Evolutionary conservation across 805 yeast species (phyloP).

Genomic region (Kodamaea sagamina): DNA sequence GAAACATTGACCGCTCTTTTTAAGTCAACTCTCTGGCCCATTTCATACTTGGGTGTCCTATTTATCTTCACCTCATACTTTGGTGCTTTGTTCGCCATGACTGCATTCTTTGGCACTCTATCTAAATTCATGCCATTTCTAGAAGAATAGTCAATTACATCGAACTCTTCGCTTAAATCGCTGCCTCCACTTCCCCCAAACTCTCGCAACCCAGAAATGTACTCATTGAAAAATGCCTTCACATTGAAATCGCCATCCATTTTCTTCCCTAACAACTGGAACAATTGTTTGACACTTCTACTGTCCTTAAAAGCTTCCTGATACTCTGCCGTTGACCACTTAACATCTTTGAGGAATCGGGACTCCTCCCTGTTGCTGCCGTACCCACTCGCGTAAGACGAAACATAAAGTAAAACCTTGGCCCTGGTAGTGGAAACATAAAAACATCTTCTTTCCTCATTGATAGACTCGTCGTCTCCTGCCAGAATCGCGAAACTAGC

Average conservation of each 20-base stretch:
- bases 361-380: slow-evolving; percentile 28
- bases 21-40: too few species aligned
- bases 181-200: slow-evolving; percentile 15
- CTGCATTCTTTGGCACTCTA: slow-evolving; percentile 10
- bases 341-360: slow-evolving; percentile 26
- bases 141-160: too few species aligned
- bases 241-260: slow-evolving; percentile 14
- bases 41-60: background rate
- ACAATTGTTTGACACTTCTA: slow-evolving; percentile 21
- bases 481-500: slow-evolving; percentile 46
- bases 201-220: slow-evolving; percentile 16
- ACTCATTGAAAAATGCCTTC: slow-evolving; percentile 15
- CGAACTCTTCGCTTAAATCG: too few species aligned
- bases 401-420: slow-evolving; percentile 53
- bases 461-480: slow-evolving; percentile 32
- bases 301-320: slow-evolving; percentile 23
- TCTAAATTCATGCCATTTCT: too few species aligned
- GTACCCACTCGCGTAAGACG: slow-evolving; percentile 25
- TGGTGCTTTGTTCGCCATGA: slow-evolving; percentile 1
- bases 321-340: slow-evolving; percentile 11
- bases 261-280: slow-evolving; percentile 16
- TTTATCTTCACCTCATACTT: slow-evolving; percentile 3
- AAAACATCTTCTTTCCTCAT: slow-evolving; percentile 82
- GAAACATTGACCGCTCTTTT: too few species aligned
- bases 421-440: slow-evolving; percentile 92